phyloP scores from a whole-genome alignment of 345 rosid genomes.

The Populus pruinosa region DNA sequence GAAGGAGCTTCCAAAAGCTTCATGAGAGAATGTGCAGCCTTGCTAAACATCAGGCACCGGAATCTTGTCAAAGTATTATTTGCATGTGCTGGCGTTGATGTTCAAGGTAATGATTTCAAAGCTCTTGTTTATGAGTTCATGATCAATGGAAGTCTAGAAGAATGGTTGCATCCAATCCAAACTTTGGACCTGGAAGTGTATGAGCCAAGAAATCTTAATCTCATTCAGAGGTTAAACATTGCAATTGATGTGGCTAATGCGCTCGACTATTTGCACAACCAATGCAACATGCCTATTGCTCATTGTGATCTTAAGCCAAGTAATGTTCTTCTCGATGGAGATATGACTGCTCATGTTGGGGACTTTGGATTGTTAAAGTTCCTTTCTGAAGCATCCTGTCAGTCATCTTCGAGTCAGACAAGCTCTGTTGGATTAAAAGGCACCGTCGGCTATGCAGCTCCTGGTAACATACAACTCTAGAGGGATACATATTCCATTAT shows the following conservation, averaged over 20 bases:
- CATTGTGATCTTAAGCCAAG: too few relatives aligned
- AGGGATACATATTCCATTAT: too few relatives aligned
- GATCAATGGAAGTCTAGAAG: background rate
- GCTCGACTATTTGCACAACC: too few relatives aligned
- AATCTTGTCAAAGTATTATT: background rate
- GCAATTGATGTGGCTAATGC: too few relatives aligned
- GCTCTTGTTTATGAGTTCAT: background rate
- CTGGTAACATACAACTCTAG: background rate
- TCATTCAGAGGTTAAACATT: too few relatives aligned
- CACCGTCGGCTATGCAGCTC: slow-evolving; percentile 9
- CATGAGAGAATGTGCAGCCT: background rate
- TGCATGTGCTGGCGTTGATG: too few relatives aligned
- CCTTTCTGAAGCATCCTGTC: background rate
- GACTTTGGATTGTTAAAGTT: slow-evolving; percentile 17
- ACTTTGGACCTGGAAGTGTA: background rate
- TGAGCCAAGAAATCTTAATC: background rate
- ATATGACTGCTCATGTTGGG: slow-evolving; percentile 1
- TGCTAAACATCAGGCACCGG: background rate
- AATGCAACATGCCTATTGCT: too few relatives aligned
- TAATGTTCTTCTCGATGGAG: too few relatives aligned
- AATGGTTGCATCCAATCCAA: background rate
- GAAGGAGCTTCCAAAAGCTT: slow-evolving; percentile 2
- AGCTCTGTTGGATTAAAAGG: slow-evolving; percentile 7
- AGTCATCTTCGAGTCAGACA: background rate
- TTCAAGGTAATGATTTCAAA: too few relatives aligned